Base-by-base conservation (phyloP, 164 flowering plant species). In the Nymphaea thermarum region DNA sequence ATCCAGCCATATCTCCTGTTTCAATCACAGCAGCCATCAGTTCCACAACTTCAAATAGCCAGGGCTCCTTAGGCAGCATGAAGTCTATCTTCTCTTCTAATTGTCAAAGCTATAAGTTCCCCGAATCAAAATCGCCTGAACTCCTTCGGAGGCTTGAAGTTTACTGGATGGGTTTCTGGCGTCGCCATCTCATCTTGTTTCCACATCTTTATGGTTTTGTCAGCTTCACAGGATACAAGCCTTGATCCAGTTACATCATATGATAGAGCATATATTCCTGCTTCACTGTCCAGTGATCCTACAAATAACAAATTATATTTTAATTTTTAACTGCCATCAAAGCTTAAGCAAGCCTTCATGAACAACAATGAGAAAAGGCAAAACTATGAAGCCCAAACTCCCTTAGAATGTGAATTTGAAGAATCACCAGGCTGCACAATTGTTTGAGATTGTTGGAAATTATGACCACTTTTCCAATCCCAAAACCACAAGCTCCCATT, bases 391-490 rank as follows among this genome's bases (percentile, higher is more conserved):
- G 12, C 7, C 55, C 55, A 47, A 47, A 47, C 55, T 47, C 12
- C 55, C 12, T 47, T 47, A 47, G 7, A 47, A 47, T 4, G 12
- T 6, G 55, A 14, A 47, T 47, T 47, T 14, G 55, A 14, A 47
- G 55, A 4, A 14, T 47, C 4, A 94, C 99, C 99, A 47, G 99
- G 99, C 76, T 95, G 99, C 66, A 95, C 99, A 70, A 90, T 89
- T 11, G 99, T 92, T 76, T 95, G 89, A 17, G 85, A 43, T 80
- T 95, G 99, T 85, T 92, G 99, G 74, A 92, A 95, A 80, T 87
- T 95, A 76, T 95, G 94, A 43, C 99, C 98, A 68, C 99, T 95
- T 70, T 77, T 90, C 99, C 98, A 95, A 67, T 95, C 99, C 99
- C 99, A 95, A 76, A 88, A 92, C 99, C 99, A 95, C 76, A 92